These are phyloP conservation scores for Cryptococcus jaspeensis DNA, from an alignment of 1,284 basidiomycete genomes.

Conservation along the genomic window DNA sequence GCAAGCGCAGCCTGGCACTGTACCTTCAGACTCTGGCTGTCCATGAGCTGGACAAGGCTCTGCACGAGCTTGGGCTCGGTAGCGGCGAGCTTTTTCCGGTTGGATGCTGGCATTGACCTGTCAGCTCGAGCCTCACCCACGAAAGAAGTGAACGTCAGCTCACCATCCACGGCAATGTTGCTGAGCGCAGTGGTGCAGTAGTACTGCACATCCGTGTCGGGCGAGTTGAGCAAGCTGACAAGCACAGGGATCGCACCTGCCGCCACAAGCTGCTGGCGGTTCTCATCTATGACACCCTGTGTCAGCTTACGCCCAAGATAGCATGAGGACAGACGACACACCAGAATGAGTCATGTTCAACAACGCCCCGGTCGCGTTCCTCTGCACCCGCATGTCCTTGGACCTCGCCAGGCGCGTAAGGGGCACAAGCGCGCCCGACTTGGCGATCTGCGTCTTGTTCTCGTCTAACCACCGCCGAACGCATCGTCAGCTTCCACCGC, in stretches of 20 bases:
- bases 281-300: constrained; percentile 71
- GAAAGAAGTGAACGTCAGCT: constrained; percentile 23
- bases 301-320: background rate
- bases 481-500: too few relatives aligned
- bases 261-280: constrained; percentile 96
- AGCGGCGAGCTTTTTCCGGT: constrained; percentile 93
- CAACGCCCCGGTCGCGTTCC: constrained; percentile 96
- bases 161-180: constrained; percentile 96
- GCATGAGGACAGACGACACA: constrained; percentile 48
- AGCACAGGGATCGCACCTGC: constrained; percentile 98
- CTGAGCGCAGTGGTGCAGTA: constrained; percentile 98
- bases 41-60: constrained; percentile 94
- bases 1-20: constrained; percentile 98
- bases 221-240: constrained; percentile 90
- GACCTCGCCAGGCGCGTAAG: constrained; percentile 94
- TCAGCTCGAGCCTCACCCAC: background rate
- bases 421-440: constrained; percentile 95
- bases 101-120: constrained; percentile 58
- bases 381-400: constrained; percentile 98
- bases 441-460: constrained; percentile 99
- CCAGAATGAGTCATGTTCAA: constrained; percentile 99
- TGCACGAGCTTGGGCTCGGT: constrained; percentile 93
- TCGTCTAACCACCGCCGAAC: constrained; percentile 62
- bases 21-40: constrained; percentile 94
- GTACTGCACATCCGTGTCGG: constrained; percentile 98